A percentile compares a stretch with the other conserved stretches of the same genome.
Evolutionary conservation across 116 monocot species (phyloP).

Genomic region (Posidonia oceanica): DNA sequence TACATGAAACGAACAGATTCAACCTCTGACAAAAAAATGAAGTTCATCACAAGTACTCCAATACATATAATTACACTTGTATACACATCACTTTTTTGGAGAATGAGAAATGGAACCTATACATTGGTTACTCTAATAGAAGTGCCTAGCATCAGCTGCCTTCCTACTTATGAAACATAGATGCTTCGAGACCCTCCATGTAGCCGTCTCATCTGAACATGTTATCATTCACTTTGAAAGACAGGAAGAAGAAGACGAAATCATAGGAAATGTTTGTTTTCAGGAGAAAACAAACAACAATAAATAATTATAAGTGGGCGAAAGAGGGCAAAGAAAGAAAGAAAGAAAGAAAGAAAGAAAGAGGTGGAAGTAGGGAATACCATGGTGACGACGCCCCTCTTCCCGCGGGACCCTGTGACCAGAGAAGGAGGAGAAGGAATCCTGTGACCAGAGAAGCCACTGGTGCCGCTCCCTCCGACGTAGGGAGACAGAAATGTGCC

Average conservation of each 20-base stretch:
- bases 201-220: too few species aligned
- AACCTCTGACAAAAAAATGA: too few species aligned
- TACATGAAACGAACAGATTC: not conserved
- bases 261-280: not conserved
- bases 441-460: constrained; percentile 33
- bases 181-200: too few species aligned
- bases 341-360: not conserved
- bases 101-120: too few species aligned
- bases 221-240: too few species aligned
- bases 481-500: constrained; percentile 24
- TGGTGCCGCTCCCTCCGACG: constrained; percentile 28
- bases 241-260: not conserved
- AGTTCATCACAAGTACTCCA: too few species aligned
- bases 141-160: too few species aligned
- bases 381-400: constrained; percentile 75
- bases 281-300: not conserved
- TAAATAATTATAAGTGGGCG: not conserved
- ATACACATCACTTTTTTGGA: too few species aligned
- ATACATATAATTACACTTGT: too few species aligned
- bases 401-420: constrained; percentile 25
- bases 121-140: too few species aligned
- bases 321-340: not conserved
- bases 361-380: constrained; percentile 15
- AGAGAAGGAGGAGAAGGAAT: constrained; percentile 10
- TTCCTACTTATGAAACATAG: too few species aligned